A percentile compares a stretch with the other conserved stretches of the same genome.
Evolutionary conservation across 257 asterid species (phyloP).

Genomic region (Galeopsis tetrahit): DNA sequence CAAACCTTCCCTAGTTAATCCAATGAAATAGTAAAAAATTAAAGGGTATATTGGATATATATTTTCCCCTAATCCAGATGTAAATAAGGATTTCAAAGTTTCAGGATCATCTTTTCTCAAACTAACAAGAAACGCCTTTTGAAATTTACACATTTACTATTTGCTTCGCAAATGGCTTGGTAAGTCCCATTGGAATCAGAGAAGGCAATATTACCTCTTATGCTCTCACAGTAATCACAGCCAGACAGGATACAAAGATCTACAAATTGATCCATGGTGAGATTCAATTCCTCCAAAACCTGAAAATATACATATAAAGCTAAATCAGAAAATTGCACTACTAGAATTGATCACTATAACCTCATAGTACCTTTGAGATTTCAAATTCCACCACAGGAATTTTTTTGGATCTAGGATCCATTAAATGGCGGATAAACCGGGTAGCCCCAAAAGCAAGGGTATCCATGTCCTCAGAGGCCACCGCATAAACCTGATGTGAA

Average conservation of each 20-base stretch:
- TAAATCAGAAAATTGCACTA: conserved; percentile 27
- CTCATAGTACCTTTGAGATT: conserved; percentile 63
- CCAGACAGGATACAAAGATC: conserved; percentile 96
- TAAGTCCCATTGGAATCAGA: conserved; percentile 5
- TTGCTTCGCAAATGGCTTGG: conserved; percentile 25
- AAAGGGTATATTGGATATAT: background rate
- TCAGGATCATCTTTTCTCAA: conserved; percentile 18
- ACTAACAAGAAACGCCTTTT: background rate
- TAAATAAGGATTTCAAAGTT: conserved; percentile 4
- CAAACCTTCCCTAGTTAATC: conserved; percentile 9
- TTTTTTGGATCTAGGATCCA: conserved; percentile 93
- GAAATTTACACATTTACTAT: background rate
- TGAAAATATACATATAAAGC: conserved; percentile 30
- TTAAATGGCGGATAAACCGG: conserved; percentile 85
- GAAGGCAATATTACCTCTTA: conserved; percentile 61
- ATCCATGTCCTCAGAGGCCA: conserved; percentile 99
- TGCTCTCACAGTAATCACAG: conserved; percentile 96
- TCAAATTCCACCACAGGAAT: conserved; percentile 92
- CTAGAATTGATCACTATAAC: conserved; percentile 24
- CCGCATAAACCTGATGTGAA: conserved; percentile 80
- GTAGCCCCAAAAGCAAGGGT: conserved; percentile 94
- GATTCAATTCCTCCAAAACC: conserved; percentile 86
- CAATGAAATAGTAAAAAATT: background rate
- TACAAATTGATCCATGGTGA: conserved; percentile 92
- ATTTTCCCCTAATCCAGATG: background rate